Base-by-base conservation (phyloP, 441 rosid species). In the Manihot esculenta region DNA sequence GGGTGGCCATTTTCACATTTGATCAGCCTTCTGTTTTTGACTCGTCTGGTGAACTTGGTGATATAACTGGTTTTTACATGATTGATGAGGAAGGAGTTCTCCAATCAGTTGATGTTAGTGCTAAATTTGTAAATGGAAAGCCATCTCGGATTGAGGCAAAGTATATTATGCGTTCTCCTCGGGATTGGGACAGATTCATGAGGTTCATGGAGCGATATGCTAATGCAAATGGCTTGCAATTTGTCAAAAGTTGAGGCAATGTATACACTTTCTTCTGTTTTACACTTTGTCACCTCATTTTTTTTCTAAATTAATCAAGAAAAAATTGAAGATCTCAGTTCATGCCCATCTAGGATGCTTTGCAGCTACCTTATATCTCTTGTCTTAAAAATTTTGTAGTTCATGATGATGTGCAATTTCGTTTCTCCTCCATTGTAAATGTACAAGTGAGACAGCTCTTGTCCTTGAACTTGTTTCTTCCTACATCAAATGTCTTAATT, bases 161-260 rank as follows among this genome's bases (percentile, higher is more conserved):
- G 81, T 91, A 87, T 65, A 21, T 90, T 20, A 94, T 94, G 99
- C 80, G 93, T 59, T 50, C 87, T 0, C 97, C 95, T 0, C 81
- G 85, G 21, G 99, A 92, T 15, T 91, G 99, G 97, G 99, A 92
- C 68, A 83, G 99, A 72, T 92, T 95, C 85, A 91, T 91, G 99
- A 87, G 98, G 79, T 95, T 95, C 84, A 91, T 95, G 98, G 97
- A 95, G 75, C 87, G 93, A 48, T 95, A 92, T 81, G 90, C 98
- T 0, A 82, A 88, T 72, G 93, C 81, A 54, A 91, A 92, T 27
- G 97, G 98, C 57, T 84, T 92, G 81, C 87, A 87, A 66, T 94
- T 92, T 71, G 72, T 94, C 79, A 92, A 95, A 71, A 90, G 83
- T 62, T 87, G 87, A 88, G 85, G 86, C 84, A 59, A 66, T 76